Evolutionary conservation across 345 rosid genomes (phyloP), one percentile per base, ranked within the genome.

Genomic region (Populus deltoides): DNA sequence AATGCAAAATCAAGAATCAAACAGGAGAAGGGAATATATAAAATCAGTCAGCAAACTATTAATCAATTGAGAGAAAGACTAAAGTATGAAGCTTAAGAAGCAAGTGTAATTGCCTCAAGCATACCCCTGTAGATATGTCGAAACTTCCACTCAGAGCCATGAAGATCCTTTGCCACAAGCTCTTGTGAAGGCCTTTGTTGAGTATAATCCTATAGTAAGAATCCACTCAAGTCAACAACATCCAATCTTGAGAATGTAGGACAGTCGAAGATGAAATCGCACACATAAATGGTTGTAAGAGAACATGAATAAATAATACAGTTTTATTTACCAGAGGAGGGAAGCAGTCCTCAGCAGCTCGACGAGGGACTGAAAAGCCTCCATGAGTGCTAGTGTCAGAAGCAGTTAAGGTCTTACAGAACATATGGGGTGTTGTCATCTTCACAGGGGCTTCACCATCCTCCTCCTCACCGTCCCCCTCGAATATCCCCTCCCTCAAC

Each of bases 261-360:
- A 29, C 1, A 61, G 65, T 16, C 36, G 38, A 53, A 41, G 9
- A 22, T 7, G 29, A 12, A 41, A 24, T 51, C 25, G 71, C 35
- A 33, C 45, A 29, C 3, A 12, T 22, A 68, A n/a, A 47, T 8
- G 15, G 65, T 24, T 24, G 24, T 57, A 13, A 10, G 9, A 24
- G 29, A 8, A 7, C 25, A 68, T 41, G 33, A 59, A 20, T 12
- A 36, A 22, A 51, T 17, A 73, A 66, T 70, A 79, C 67, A 68
- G 11, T 41, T 1, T 29, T 18, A 29, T 67, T 80, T 89, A 97
- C 99, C 96, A 97, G 82, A 73, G 99, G 97, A 76, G 97, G 97
- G 86, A 97, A 97, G 88, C 99, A 97, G 82, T 97, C 99, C 82
- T 97, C 99, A 2, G 99, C 99, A 71, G 99, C 99, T 68, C 99